A percentile compares a stretch with the other conserved stretches of the same genome.
These are phyloP conservation scores for Naganishia randhawae DNA, from an alignment of 768 basidiomycete species.

Conservation along the genomic window DNA sequence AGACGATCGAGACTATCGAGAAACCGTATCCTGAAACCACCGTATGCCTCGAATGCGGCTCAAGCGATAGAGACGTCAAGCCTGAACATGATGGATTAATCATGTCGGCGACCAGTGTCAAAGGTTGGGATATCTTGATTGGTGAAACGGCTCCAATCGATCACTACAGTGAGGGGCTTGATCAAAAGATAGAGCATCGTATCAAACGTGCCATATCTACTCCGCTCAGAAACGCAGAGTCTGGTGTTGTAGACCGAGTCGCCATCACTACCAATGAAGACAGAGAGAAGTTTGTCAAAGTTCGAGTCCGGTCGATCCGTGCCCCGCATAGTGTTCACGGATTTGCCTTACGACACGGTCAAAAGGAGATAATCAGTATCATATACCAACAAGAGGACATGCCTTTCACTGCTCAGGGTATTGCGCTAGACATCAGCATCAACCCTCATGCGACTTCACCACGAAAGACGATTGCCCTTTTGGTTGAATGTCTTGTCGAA, in stretches of 20 bases:
- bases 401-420: slow-evolving; percentile 97
- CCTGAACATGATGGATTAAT: slow-evolving; percentile 94
- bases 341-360: slow-evolving; percentile 97
- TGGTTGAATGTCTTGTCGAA: slow-evolving; percentile 96
- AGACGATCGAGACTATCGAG: slow-evolving; percentile 91
- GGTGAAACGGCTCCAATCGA: slow-evolving; percentile 98
- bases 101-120: slow-evolving; percentile 88
- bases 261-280: slow-evolving; percentile 93
- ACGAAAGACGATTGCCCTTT: slow-evolving; percentile 99
- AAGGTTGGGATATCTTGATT: slow-evolving; percentile 97
- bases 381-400: slow-evolving; percentile 99
- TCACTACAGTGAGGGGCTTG: slow-evolving; percentile 92
- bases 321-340: slow-evolving; percentile 98
- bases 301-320: slow-evolving; percentile 90
- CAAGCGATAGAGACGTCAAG: slow-evolving; percentile 74
- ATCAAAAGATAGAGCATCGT: slow-evolving; percentile 88
- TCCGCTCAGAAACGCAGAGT: slow-evolving; percentile 95
- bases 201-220: slow-evolving; percentile 94
- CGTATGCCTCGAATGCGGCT: slow-evolving; percentile 93
- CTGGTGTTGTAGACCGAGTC: slow-evolving; percentile 95
- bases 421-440: slow-evolving; percentile 94
- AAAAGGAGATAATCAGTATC: slow-evolving; percentile 99
- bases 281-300: slow-evolving; percentile 96
- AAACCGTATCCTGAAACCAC: slow-evolving; percentile 90
- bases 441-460: slow-evolving; percentile 99